Base-by-base conservation (phyloP, 108 stramenopile species). In the Fragilariopsis cylindrus region DNA sequence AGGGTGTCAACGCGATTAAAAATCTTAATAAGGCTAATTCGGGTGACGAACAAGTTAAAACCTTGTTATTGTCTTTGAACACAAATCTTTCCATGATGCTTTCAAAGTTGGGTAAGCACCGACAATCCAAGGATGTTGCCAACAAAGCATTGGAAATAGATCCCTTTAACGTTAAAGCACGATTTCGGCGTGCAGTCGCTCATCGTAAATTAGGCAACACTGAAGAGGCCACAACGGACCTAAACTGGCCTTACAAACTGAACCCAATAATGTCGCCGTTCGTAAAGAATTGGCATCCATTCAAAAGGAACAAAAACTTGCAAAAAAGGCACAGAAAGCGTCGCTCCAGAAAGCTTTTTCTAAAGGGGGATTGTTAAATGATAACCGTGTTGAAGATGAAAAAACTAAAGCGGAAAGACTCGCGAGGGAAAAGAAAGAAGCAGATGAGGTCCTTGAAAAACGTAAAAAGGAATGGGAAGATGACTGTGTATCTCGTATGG, bases 391-490 rank as follows among this genome's bases (percentile, higher is more conserved):
- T 69, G 85, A 84, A 73, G 90, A 91, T 54, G 84, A 93, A 70
- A 41, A 54, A 66, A 57, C 65, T 49, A 84, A 87, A 69, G 76
- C 76, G 70, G 75, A 72, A 52, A 80, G 91, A 62, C 56, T 73
- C 43, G 80, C 74, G 67, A 43, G 57, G 41, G 79, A 86, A 71
- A 81, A 92, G 57, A 58, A 80, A 50, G 73, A 80, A 42, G 89
- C 89, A 73, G 78, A 78, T 54, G 80, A 89, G 57, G 81, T 66
- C 9, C 65, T 81, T 41, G 75, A 87, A 71, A 79, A 90, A 71
- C 77, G 90, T 55, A 93, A 92, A 77, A 41, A 69, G 49, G 79
- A 92, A 49, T 96, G 95, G 95, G 92, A 93, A 71, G 87, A 93
- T 50, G 95, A 96, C 68, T 93, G 92, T 70, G 92, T 87, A 19